Conservation (phyloP, 2,329 filamentous ascomycete genomes). For the Trichoderma lentiforme region DNA sequence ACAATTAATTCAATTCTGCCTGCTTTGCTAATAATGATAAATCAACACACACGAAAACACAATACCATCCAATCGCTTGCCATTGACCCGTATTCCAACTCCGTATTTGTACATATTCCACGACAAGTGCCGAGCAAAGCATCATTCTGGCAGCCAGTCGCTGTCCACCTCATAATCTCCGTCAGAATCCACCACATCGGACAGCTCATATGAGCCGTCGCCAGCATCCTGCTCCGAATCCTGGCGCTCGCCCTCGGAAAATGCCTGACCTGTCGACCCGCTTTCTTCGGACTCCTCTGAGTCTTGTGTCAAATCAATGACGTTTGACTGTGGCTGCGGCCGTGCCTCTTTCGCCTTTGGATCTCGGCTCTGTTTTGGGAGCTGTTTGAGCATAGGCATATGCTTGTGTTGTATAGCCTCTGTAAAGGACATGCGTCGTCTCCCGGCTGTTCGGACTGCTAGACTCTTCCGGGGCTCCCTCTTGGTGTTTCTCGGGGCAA, state of each 20-base stretch:
- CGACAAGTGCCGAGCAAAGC: neutral
- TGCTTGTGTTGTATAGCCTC: neutral
- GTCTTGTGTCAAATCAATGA: slow-evolving; percentile 17
- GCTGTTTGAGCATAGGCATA: neutral
- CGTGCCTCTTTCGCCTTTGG: neutral
- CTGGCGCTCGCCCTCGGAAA: neutral
- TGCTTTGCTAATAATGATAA: neutral
- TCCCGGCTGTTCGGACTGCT: neutral
- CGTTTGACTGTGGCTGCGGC: neutral
- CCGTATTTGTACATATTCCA: neutral
- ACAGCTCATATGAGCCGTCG: slow-evolving; percentile 15
- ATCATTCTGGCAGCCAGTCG: slow-evolving; percentile 8
- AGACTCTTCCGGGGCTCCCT: neutral
- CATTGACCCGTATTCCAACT: neutral
- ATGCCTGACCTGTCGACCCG: neutral
- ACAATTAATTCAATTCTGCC: neutral
- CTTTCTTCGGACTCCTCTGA: neutral
- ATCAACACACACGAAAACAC: neutral
- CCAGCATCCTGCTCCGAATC: neutral
- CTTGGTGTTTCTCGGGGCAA: neutral
- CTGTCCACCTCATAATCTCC: slow-evolving; percentile 9
- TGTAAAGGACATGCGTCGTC: neutral
- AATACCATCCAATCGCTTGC: neutral
- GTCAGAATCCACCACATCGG: slow-evolving; percentile 6
- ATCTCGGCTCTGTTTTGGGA: neutral